These are phyloP conservation scores for Fusarium sp. DNA, from an alignment of 2,329 filamentous ascomycete species.

Conservation along the genomic window DNA sequence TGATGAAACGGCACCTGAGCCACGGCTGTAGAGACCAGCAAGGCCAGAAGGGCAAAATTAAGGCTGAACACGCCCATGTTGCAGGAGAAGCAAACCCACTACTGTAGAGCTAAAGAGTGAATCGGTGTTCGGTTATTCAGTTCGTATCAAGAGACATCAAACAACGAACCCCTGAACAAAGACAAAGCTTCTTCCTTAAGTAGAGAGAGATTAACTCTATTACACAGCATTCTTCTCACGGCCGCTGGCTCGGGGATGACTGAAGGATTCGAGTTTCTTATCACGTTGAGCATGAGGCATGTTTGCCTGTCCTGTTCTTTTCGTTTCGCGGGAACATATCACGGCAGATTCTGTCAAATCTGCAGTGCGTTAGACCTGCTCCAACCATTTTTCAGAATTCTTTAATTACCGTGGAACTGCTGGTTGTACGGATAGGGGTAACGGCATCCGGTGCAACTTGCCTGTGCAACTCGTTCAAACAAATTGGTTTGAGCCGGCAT, in stretches of 20 bases:
- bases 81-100: conserved; percentile 4
- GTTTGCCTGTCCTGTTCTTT: conserved; percentile 27
- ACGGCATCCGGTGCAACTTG: conserved; percentile 32
- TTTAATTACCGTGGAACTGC: conserved; percentile 14
- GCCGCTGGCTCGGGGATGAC: conserved; percentile 17
- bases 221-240: conserved; percentile 12
- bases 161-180: not conserved
- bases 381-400: conserved; percentile 3
- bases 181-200: conserved; percentile 24
- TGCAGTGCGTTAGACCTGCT: conserved; percentile 5
- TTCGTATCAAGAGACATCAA: conserved; percentile 9
- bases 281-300: conserved; percentile 23
- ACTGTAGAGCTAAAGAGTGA: conserved; percentile 28
- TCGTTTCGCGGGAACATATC: conserved; percentile 11
- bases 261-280: conserved; percentile 23
- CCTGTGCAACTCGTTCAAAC: conserved; percentile 24
- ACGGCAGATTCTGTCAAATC: conserved; percentile 23
- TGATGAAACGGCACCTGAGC: conserved; percentile 6
- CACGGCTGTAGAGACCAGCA: conserved; percentile 4
- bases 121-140: conserved; percentile 23
- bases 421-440: conserved; percentile 26
- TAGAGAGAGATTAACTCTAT: conserved; percentile 19
- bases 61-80: conserved; percentile 38
- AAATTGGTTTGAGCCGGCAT: conserved; percentile 21
- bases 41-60: conserved; percentile 26